These are phyloP conservation scores for Hypoxylon rubiginosum DNA, from an alignment of 2,329 filamentous ascomycete genomes.

Conservation along the genomic window DNA sequence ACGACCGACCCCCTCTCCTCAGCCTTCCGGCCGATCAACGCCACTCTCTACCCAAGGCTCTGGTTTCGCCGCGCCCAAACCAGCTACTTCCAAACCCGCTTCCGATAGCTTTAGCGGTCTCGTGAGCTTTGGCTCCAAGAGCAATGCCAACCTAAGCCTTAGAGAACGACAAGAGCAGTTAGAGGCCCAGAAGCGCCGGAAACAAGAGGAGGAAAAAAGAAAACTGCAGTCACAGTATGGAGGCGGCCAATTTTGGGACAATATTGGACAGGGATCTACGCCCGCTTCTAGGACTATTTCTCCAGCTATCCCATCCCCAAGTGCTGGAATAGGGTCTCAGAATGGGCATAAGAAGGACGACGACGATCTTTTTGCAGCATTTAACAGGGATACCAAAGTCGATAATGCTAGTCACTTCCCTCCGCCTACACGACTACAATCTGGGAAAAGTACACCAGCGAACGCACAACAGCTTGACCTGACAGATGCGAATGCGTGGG, in stretches of 20 bases:
- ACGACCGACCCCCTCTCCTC: slow-evolving; percentile 68
- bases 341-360: slow-evolving; percentile 58
- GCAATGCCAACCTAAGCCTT: slow-evolving; percentile 78
- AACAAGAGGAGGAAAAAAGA: slow-evolving; percentile 80
- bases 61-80: slow-evolving; percentile 59
- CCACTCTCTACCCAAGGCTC: slow-evolving; percentile 66
- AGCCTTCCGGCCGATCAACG: slow-evolving; percentile 68
- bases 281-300: slow-evolving; percentile 63
- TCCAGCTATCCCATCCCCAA: slow-evolving; percentile 54
- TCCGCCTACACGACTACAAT: slow-evolving; percentile 60
- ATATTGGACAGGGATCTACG: slow-evolving; percentile 68
- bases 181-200: slow-evolving; percentile 74
- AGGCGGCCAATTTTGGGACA: slow-evolving; percentile 81
- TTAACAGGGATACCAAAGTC: slow-evolving; percentile 75
- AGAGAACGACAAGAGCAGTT: slow-evolving; percentile 81
- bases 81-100: slow-evolving; percentile 63
- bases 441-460: slow-evolving; percentile 61
- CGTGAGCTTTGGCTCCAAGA: slow-evolving; percentile 73
- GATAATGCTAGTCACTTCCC: slow-evolving; percentile 76
- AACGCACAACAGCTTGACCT: slow-evolving; percentile 63
- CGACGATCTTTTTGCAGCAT: slow-evolving; percentile 76
- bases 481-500: slow-evolving; percentile 68
- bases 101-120: slow-evolving; percentile 85
- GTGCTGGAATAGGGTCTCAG: slow-evolving; percentile 46
- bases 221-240: slow-evolving; percentile 84